Base-by-base conservation (phyloP, 371 early-diverging fungal genomes). In the Batkoa obscura region DNA sequence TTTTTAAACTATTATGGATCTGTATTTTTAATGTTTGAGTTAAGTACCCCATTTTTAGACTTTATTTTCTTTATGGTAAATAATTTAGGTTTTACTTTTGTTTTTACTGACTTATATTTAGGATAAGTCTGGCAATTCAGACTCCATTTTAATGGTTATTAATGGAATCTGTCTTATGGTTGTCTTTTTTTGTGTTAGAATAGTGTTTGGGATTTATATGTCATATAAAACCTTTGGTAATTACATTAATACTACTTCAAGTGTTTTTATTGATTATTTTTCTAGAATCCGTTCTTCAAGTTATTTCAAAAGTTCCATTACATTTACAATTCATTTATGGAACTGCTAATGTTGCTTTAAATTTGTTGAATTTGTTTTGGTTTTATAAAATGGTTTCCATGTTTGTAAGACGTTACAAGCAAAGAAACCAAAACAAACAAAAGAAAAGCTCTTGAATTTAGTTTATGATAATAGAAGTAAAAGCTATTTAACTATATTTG, bases 1-100 rank as follows among this genome's bases (percentile, higher is more conserved):
- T 87, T 89, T 60, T 66, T 88, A 46, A 79, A 81, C 62, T 88
- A 87, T 65, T 91, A 83, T 62, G 94, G 88, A 13, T 75, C 86
- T 10, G 76, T 80, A 39, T 89, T 89, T 58, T 74, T 94, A 42
- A 75, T 92, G 76, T 91, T 83, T 66, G 94, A 94, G 67, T 68
- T 87, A 37, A 84, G 83, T 60, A 93, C 93, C 0, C 83, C 87
- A 5, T 91, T 93, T 64, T 75, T 94, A 47, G 92, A 94, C 68
- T 72, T 84, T 59, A 83, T 91, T 72, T 94, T 90, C 91, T 89
- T 87, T 66, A 75, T 84, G 78, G 75, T 73, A 71, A 58, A 15
- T 41, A 37, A 32, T 13, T 12, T 48, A 41, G 23, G 30, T 13
- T 42, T 15, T 58, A 35, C 47, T 13, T 31, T 45, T 10, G 36